Evolutionary conservation across 345 rosid species (phyloP).

Genomic region (Melastoma malabathricum): DNA sequence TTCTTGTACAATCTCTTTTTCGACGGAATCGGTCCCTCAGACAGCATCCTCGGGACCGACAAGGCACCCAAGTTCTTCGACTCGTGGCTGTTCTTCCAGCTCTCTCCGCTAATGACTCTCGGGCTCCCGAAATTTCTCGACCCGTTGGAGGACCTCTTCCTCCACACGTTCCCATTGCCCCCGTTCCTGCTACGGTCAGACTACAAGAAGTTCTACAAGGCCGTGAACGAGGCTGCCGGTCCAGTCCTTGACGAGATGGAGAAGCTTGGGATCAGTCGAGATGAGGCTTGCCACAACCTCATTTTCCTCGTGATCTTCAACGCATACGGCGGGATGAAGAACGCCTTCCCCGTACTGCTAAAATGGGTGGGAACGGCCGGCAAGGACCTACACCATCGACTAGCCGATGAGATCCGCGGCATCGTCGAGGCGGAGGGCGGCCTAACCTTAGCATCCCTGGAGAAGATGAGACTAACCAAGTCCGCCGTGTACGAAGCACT

Average conservation of each 20-base stretch:
- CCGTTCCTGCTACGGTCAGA: constrained; percentile 2
- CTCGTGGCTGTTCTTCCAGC: constrained; percentile 13
- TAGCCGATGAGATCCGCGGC: constrained; percentile 11
- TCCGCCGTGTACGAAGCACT: constrained; percentile 16
- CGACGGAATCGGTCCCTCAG: constrained; percentile 7
- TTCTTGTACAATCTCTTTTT: constrained; percentile 13
- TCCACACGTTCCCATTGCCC: constrained; percentile 17
- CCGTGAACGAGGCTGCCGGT: constrained; percentile 2
- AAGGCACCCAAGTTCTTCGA: constrained; percentile 9
- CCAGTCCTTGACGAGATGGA: constrained; percentile 11
- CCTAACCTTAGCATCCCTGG: constrained; percentile 9
- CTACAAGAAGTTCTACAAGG: constrained; percentile 8
- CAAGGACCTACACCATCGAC: constrained; percentile 7
- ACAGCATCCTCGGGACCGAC: constrained; percentile 13
- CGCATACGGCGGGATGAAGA: constrained; percentile 16
- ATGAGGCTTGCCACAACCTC: constrained; percentile 16
- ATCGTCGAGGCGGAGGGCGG: constrained; percentile 5
- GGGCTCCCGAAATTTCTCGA: constrained; percentile 12
- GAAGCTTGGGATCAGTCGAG: constrained; percentile 12
- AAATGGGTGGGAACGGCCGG: constrained; percentile 12
- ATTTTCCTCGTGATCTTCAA: constrained; percentile 13
- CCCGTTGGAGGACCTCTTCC: constrained; percentile 9
- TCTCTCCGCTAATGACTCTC: constrained; percentile 14
- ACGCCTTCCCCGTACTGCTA: constrained; percentile 8
- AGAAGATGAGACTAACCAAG: constrained; percentile 14